These are phyloP conservation scores for Fusarium haematococcum DNA, from an alignment of 2,329 filamentous ascomycete species.

Conservation along the genomic window DNA sequence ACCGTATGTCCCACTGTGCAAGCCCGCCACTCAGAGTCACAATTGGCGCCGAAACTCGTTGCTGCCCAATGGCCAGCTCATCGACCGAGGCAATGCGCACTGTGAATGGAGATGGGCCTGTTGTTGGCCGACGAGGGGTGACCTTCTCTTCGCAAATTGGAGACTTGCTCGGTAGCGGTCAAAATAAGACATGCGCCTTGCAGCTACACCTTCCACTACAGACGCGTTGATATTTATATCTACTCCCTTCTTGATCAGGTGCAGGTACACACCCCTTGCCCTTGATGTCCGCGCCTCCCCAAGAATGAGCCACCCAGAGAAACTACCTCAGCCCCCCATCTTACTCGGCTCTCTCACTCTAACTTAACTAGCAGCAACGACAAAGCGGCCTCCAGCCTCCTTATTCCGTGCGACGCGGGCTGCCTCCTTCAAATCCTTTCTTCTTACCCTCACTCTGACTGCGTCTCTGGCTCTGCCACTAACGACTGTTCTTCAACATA, in stretches of 20 bases:
- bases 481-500: background rate
- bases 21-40: conserved; percentile 1
- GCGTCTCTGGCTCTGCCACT: background rate
- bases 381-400: conserved; percentile 20
- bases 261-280: background rate
- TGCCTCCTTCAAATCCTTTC: conserved; percentile 19
- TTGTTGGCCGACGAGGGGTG: background rate
- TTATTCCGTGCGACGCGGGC: conserved; percentile 19
- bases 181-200: background rate
- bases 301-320: conserved; percentile 4
- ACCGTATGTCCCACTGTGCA: conserved; percentile 25
- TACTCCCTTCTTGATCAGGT: background rate
- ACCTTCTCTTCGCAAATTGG: background rate
- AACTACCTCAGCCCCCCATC: conserved; percentile 25
- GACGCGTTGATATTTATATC: background rate
- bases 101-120: conserved; percentile 5
- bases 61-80: conserved; percentile 17
- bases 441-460: background rate
- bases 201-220: background rate
- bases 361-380: conserved; percentile 12
- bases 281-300: background rate
- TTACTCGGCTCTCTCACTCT: background rate
- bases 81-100: conserved; percentile 1
- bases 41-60: background rate
- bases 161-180: background rate